Conservation (phyloP, 352 stramenopile species). For the Phytophthora megakarya region DNA sequence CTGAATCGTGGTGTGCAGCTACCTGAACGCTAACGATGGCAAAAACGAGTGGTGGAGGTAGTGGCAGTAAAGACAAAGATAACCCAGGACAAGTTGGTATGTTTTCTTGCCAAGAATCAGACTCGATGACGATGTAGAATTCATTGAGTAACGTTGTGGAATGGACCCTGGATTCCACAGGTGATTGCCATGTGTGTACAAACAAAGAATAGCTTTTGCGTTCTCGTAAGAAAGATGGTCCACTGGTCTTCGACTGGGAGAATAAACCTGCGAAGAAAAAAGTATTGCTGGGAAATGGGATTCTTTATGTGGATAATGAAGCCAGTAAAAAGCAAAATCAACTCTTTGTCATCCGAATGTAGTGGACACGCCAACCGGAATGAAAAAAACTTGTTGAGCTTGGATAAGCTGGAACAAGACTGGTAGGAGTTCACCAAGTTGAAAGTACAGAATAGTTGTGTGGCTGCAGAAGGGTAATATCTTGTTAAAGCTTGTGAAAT, state of each 20-base stretch:
- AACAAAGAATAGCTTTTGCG: neutral
- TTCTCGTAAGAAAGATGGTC: constrained; percentile 10
- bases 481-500: constrained; percentile 3
- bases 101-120: neutral
- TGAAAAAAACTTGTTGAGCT: constrained; percentile 20
- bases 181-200: constrained; percentile 20
- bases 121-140: neutral
- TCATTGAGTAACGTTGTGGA: constrained; percentile 1
- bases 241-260: constrained; percentile 18
- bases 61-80: neutral
- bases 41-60: constrained; percentile 1
- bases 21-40: constrained; percentile 11
- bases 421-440: constrained; percentile 7
- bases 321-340: constrained; percentile 1
- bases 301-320: constrained; percentile 7
- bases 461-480: constrained; percentile 10
- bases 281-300: neutral
- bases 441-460: constrained; percentile 2
- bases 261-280: neutral
- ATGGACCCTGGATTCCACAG: constrained; percentile 12
- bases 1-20: neutral
- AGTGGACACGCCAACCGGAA: constrained; percentile 4
- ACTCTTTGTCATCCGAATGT: constrained; percentile 2
- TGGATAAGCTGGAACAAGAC: constrained; percentile 3
- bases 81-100: neutral